phyloP scores from a whole-genome alignment of 1,139 yeast species.

The Eremothecium coryli region DNA sequence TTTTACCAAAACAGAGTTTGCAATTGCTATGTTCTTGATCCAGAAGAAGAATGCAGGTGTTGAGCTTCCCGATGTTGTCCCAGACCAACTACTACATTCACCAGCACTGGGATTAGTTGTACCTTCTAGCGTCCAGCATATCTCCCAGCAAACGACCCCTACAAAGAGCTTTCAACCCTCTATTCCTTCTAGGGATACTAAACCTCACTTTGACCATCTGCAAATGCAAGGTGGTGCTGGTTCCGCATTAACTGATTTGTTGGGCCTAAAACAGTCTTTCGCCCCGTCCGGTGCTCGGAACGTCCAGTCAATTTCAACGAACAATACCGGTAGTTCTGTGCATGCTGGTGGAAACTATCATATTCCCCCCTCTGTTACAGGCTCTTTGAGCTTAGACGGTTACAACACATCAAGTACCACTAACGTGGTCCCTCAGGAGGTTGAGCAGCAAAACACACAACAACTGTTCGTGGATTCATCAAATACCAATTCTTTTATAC shows the following conservation, averaged over 20 bases:
- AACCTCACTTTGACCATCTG: conserved; percentile 25
- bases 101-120: conserved; percentile 27
- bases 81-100: conserved; percentile 41
- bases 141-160: conserved; percentile 20
- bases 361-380: background rate
- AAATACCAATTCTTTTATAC: background rate
- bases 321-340: conserved; percentile 28
- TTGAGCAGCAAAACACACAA: background rate
- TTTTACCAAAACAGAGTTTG: conserved; percentile 73
- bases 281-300: conserved; percentile 20
- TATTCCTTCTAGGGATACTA: conserved; percentile 32
- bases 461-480: background rate
- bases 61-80: conserved; percentile 63
- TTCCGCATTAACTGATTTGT: conserved; percentile 60
- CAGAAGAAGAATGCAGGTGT: conserved; percentile 74
- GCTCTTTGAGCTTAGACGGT: background rate
- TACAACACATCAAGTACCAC: background rate
- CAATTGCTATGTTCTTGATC: conserved; percentile 88
- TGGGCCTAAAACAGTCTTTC: conserved; percentile 47
- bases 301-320: background rate
- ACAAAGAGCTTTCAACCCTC: conserved; percentile 19
- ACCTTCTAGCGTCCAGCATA: conserved; percentile 9
- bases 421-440: background rate
- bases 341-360: conserved; percentile 2
- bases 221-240: conserved; percentile 31